Base-by-base conservation (phyloP, 2,329 filamentous ascomycete genomes). In the Hirsutella thompsonii region DNA sequence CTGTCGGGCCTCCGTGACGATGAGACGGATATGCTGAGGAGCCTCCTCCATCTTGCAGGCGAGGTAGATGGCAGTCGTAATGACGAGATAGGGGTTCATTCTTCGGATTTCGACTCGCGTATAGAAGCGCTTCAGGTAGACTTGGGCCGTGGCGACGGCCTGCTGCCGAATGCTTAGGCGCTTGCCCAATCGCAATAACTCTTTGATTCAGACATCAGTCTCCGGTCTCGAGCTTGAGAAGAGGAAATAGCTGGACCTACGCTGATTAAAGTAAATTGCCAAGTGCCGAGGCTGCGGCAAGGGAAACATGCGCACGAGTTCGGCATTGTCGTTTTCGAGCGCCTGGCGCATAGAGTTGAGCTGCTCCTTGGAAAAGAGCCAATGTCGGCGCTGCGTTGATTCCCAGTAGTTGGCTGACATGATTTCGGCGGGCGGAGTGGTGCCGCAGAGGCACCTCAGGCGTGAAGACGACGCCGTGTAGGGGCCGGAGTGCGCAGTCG, bases 341-440 rank as follows among this genome's bases (percentile, higher is more conserved):
- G 78, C 77, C 56, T 81, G 76, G 42, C 90, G 81, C 58, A 84
- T 76, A 40, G 81, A 72, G 13, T 77, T 75, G 40, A 98, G 72
- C 57, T 89, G 79, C 46, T 87, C 79, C 55, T 86, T 83, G 37
- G 85, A 81, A 62, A 94, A 94, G 42, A 86, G 83, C 92, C 92
- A 98, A 66, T 84, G 77, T 51, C 79, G 82, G 51, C 82, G 77
- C 64, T 98, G 92, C 20, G 87, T 92, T 42, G 92, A 96, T 48
- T 87, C 83, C 89, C 89, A 98, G 67, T 90, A 98, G 63, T 90
- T 95, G 57, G 89, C 85, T 28, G 90, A 86, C 90, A 95, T 95
- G 40, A 26, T 26, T n/a, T n/a, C n/a, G n/a, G 44, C 20, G 13
- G 11, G 28, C 35, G 20, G 20, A 28, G 20, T 20, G 20, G 36